phyloP scores from a whole-genome alignment of 2,329 filamentous ascomycete genomes.

The Cladophialophora yegresii region DNA sequence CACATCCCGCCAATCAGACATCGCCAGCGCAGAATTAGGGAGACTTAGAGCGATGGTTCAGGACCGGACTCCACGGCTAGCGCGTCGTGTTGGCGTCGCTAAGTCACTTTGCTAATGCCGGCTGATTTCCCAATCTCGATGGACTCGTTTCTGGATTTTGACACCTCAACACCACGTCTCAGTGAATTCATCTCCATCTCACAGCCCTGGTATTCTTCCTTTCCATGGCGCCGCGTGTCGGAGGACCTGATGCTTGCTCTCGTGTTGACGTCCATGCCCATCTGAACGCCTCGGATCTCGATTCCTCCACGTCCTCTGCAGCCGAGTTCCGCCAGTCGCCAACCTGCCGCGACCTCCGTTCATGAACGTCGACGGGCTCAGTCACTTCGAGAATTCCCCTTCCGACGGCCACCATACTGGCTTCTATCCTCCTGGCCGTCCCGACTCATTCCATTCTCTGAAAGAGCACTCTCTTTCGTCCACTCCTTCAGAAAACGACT shows the following conservation, averaged over 20 bases:
- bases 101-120: constrained; percentile 2
- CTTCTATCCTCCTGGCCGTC: not conserved
- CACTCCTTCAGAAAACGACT: constrained; percentile 32
- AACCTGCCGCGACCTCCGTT: constrained; percentile 24
- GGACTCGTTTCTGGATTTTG: constrained; percentile 24
- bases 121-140: constrained; percentile 30
- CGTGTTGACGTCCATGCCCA: constrained; percentile 7
- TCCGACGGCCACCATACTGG: constrained; percentile 11
- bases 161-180: constrained; percentile 23
- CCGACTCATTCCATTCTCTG: constrained; percentile 2
- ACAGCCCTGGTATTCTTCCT: constrained; percentile 5
- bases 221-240: constrained; percentile 30
- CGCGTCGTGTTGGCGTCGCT: constrained; percentile 24
- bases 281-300: constrained; percentile 14
- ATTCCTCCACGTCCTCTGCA: constrained; percentile 13
- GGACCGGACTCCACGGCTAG: constrained; percentile 14
- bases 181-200: constrained; percentile 7
- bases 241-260: constrained; percentile 1
- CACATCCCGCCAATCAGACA: constrained; percentile 1
- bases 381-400: constrained; percentile 19
- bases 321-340: constrained; percentile 12
- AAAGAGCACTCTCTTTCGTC: constrained; percentile 30
- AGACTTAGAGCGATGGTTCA: not conserved
- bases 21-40: constrained; percentile 11
- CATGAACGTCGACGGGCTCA: constrained; percentile 35